Evolutionary conservation across 176 grass and related monocot genomes (phyloP), one percentile per base, ranked within the genome.

Genomic region (Ensete glaucum): DNA sequence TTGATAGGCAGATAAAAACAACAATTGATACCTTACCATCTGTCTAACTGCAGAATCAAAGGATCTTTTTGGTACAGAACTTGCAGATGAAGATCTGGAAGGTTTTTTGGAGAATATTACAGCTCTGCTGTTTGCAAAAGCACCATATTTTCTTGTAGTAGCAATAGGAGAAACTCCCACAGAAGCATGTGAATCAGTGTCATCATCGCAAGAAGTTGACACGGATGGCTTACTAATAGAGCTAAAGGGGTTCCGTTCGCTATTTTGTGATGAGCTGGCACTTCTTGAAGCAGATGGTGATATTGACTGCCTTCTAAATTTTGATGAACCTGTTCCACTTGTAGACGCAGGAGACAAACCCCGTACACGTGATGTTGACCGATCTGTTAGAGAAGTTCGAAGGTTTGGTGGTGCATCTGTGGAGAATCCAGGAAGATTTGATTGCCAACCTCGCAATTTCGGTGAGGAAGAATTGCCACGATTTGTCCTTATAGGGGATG

Each of bases 41-140:
- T 91, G 85, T 84, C 88, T 87, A 85, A 91, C 75, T 77, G 84
- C 82, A 64, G 90, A 93, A 81, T 98, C 94, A 87, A 91, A 98
- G 48, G 94, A 91, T 34, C 90, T 77, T 73, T 93, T 98, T 1
- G 90, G 84, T 69, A 55, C 84, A 55, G 90, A 89, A 73, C 84
- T 88, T 62, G 91, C 82, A 56, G 79, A 82, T 29, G 83, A 77
- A 74, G 53, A 91, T 72, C 87, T 93, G 27, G 84, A 82, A 2
- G 79, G 73, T 79, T 91, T 98, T 78, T 91, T 98, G 64, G 94
- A 93, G 74, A 85, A 76, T 51, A 83, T 81, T 56, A 93, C 81
- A 77, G 82, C 76, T 89, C 82, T 90, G 10, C 81, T 89, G 74
- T 89, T 93, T 54, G 87, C 85, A 71, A 85, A 73, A 50, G 72